These are phyloP conservation scores for Aspergillus egyptiacus DNA, from an alignment of 495 filamentous ascomycete genomes.

Conservation along the genomic window DNA sequence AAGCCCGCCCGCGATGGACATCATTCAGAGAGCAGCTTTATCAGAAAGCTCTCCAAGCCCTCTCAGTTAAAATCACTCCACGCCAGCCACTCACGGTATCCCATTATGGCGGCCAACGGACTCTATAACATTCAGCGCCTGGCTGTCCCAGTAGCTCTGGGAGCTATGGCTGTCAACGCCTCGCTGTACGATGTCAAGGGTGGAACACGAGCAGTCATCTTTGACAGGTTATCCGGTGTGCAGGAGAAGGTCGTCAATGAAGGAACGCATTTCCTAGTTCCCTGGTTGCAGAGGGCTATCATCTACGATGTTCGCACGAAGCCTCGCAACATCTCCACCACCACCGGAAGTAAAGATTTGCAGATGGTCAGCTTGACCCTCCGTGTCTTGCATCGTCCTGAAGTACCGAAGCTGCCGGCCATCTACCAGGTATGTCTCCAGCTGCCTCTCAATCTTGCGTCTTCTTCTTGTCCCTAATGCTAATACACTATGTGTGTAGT, in stretches of 20 bases:
- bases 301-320: conserved; percentile 97
- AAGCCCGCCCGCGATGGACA: conserved; percentile 33
- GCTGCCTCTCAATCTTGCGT: not conserved
- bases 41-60: conserved; percentile 6
- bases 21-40: conserved; percentile 19
- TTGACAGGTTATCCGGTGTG: conserved; percentile 89
- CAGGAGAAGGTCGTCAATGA: conserved; percentile 90
- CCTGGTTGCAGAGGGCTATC: conserved; percentile 93
- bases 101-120: conserved; percentile 54
- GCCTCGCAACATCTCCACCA: conserved; percentile 95
- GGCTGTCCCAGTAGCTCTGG: conserved; percentile 65
- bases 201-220: conserved; percentile 92
- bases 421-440: conserved; percentile 83
- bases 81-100: conserved; percentile 7
- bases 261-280: conserved; percentile 93
- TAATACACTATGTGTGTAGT: conserved; percentile 23
- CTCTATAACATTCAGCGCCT: conserved; percentile 61
- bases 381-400: conserved; percentile 89
- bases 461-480: not conserved
- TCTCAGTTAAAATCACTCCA: conserved; percentile 13
- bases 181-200: conserved; percentile 97
- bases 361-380: conserved; percentile 99
- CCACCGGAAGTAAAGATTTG: conserved; percentile 96
- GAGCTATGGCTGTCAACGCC: conserved; percentile 54
- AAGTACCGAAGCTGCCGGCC: conserved; percentile 85